Percentiles rank a stretch among this genome's conserved stretches.
phyloP scores from a whole-genome alignment of 768 basidiomycete genomes.

The Paxillus rubicundulus region DNA sequence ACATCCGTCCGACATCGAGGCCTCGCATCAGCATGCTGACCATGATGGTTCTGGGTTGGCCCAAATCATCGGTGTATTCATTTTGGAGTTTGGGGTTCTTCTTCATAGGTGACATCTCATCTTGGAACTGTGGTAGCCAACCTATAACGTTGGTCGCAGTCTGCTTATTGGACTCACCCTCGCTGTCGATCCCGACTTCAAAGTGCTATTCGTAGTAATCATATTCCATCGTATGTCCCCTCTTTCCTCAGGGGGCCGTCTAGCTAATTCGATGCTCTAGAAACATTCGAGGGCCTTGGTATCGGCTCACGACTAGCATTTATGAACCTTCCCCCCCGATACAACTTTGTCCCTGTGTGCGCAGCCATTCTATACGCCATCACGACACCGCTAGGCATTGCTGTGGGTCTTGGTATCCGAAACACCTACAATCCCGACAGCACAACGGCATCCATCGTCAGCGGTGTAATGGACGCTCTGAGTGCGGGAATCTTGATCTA shows the following conservation, averaged over 20 bases:
- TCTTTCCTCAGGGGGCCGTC: neutral
- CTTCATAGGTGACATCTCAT: slow-evolving; percentile 59
- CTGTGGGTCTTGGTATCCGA: slow-evolving; percentile 74
- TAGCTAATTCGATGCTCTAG: slow-evolving; percentile 36
- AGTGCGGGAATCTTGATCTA: slow-evolving; percentile 88
- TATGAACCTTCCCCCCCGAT: slow-evolving; percentile 56
- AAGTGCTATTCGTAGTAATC: slow-evolving; percentile 83
- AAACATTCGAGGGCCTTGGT: slow-evolving; percentile 93
- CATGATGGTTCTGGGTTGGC: slow-evolving; percentile 49
- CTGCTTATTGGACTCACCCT: slow-evolving; percentile 87
- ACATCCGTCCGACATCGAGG: slow-evolving; percentile 28
- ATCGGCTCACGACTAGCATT: slow-evolving; percentile 86
- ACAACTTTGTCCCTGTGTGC: slow-evolving; percentile 53
- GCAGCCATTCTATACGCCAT: slow-evolving; percentile 69
- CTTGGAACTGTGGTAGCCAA: neutral
- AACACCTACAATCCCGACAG: slow-evolving; percentile 79
- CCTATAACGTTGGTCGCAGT: slow-evolving; percentile 34
- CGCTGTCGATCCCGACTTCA: slow-evolving; percentile 78
- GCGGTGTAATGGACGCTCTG: slow-evolving; percentile 80
- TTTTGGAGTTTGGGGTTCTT: slow-evolving; percentile 92
- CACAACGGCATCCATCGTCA: slow-evolving; percentile 74
- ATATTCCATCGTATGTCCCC: slow-evolving; percentile 84
- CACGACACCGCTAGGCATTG: slow-evolving; percentile 87
- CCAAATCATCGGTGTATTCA: slow-evolving; percentile 83
- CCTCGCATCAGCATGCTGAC: slow-evolving; percentile 9